phyloP scores from a whole-genome alignment of 345 rosid species.

The Kernera saxatilis region DNA sequence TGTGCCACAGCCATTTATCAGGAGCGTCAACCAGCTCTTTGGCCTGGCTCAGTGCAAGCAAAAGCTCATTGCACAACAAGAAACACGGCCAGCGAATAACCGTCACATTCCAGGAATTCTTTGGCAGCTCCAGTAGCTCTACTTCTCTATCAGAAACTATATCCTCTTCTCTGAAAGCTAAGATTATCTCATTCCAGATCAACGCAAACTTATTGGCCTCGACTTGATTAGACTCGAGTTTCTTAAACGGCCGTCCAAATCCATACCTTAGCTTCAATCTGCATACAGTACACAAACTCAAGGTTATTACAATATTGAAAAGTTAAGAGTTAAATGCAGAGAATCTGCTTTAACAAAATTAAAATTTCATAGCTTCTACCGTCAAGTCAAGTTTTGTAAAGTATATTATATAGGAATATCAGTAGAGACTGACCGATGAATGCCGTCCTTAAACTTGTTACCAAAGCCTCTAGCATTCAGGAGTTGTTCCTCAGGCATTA shows the following conservation, averaged over 20 bases:
- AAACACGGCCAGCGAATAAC: conserved; percentile 97
- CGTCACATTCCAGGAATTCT: conserved; percentile 82
- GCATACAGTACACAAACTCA: conserved; percentile 27
- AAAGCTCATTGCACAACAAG: conserved; percentile 87
- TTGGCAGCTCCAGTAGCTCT: conserved; percentile 85
- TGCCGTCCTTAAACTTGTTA: conserved; percentile 81
- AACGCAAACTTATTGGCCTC: conserved; percentile 92
- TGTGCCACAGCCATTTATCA: conserved; percentile 94
- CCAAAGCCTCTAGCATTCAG: conserved; percentile 67
- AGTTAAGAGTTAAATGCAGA: not conserved
- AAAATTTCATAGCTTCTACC: not conserved
- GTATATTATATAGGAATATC: not conserved
- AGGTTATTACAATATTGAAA: conserved; percentile 9
- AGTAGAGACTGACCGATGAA: conserved; percentile 44
- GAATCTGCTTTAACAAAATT: not conserved
- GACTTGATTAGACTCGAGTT: conserved; percentile 91
- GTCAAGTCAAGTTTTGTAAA: conserved; percentile 1
- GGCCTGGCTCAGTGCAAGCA: conserved; percentile 95
- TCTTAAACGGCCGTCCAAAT: conserved; percentile 81
- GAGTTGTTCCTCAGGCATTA: conserved; percentile 95
- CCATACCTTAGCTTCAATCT: conserved; percentile 93
- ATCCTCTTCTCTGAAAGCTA: conserved; percentile 92
- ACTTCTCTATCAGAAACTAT: conserved; percentile 83
- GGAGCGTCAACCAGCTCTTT: conserved; percentile 90
- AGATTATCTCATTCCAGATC: conserved; percentile 91